Base-by-base conservation (phyloP, 2,329 filamentous ascomycete species). In the Aspergillus neoniger region DNA sequence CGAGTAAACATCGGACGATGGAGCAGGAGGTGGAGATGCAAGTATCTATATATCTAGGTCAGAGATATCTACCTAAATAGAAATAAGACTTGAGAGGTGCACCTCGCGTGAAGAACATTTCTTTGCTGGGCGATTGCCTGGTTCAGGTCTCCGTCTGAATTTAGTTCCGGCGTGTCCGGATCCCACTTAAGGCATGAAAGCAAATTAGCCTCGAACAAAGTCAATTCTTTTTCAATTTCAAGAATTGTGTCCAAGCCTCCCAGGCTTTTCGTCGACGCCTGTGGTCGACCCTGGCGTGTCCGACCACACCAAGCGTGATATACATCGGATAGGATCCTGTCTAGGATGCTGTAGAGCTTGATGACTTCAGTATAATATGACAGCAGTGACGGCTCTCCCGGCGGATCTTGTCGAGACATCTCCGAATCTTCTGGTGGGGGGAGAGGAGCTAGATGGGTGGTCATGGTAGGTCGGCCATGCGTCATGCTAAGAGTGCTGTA, bases 1-100 rank as follows among this genome's bases (percentile, higher is more conserved):
- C 72, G 69, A 5, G 70, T 75, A 47, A 76, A 74, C 43, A 74
- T 73, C 1, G 73, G 72, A 4, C 74, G 69, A 58, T 75, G 73
- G 8, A 76, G 68, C 0, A 75, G 66, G 5, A 76, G 67, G 8
- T 66, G 69, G 12, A 75, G 65, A 58, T 76, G 68, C 1, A 74
- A 64, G 48, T 70, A 74, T 63, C 73, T 74, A n/a, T 5, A 5
- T 4, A 9, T 48, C 7, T 58, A 36, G 36, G 28, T 17, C 10
- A 17, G 12, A 9, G 23, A 21, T 21, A 23, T 9, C 5, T 6
- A 21, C 5, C 6, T 10, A 43, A 1, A 9, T 43, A 43, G 4
- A 7, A 17, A 12, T 1, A 10, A 9, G 10, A 21, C 39, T 21
- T 15, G 10, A n/a, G 30, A 54, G n/a, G 10, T 4, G 32, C 64